Conservation (phyloP, 805 yeast species). For the Lipomyces lipofer region DNA sequence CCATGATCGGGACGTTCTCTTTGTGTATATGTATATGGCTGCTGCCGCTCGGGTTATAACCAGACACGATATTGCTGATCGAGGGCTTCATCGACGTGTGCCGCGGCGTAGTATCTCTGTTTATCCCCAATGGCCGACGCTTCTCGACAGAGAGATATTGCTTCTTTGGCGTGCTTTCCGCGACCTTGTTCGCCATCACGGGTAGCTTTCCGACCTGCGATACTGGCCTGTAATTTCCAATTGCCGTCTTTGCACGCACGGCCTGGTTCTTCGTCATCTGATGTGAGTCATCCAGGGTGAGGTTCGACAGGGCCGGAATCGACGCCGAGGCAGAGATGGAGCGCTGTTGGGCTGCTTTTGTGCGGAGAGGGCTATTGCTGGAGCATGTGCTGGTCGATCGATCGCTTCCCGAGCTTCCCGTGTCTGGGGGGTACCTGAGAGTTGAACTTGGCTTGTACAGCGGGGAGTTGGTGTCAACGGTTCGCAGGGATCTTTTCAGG, state of each 20-base stretch:
- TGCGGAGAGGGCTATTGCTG: conserved; percentile 15
- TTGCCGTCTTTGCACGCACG: conserved; percentile 1
- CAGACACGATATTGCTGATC: conserved; percentile 5
- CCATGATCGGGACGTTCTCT: too few relatives aligned
- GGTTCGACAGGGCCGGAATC: not conserved
- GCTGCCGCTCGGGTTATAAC: not conserved
- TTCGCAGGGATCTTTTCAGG: conserved; percentile 1
- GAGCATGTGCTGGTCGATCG: conserved; percentile 12
- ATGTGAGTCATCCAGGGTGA: not conserved
- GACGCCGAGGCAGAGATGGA: conserved; percentile 2
- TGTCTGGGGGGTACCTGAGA: not conserved
- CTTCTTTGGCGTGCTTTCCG: not conserved
- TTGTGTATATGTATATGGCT: too few relatives aligned
- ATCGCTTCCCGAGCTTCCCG: not conserved
- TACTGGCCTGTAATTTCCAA: not conserved
- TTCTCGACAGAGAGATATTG: not conserved
- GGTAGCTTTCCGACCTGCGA: not conserved
- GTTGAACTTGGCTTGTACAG: not conserved
- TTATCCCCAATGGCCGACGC: not conserved
- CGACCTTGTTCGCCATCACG: not conserved
- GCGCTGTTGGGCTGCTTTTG: not conserved
- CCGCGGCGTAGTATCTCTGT: not conserved
- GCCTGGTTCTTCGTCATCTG: not conserved
- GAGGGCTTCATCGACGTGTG: not conserved
- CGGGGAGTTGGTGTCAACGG: conserved; percentile 11